Conservation (phyloP, 805 yeast species). For the Yarrowia hollandica region DNA sequence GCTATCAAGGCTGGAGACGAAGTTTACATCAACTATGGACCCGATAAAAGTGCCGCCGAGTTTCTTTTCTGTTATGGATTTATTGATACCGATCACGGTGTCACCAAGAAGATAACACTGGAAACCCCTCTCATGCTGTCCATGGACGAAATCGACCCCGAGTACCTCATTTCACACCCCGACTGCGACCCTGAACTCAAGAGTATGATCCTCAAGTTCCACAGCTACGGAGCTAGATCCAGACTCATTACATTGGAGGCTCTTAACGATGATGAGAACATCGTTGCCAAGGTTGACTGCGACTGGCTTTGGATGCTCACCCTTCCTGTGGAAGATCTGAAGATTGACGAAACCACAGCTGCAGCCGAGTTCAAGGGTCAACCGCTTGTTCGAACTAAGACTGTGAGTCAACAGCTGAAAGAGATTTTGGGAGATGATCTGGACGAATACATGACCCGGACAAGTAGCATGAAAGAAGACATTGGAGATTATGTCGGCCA, state of each 20-base stretch:
- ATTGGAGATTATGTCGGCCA: slow-evolving; percentile 27
- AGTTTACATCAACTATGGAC: slow-evolving; percentile 43
- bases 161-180: background rate
- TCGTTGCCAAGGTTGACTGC: slow-evolving; percentile 22
- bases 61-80: slow-evolving; percentile 46
- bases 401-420: slow-evolving; percentile 1
- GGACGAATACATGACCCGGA: slow-evolving; percentile 23
- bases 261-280: background rate
- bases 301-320: slow-evolving; percentile 29
- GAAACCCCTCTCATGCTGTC: slow-evolving; percentile 4
- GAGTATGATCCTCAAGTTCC: slow-evolving; percentile 26
- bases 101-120: background rate
- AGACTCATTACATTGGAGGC: slow-evolving; percentile 17
- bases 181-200: slow-evolving; percentile 22
- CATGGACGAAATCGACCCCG: slow-evolving; percentile 10
- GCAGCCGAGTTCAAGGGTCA: slow-evolving; percentile 6
- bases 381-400: background rate
- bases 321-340: slow-evolving; percentile 10
- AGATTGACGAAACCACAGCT: slow-evolving; percentile 19
- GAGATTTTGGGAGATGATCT: slow-evolving; percentile 9
- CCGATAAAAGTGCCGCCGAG: slow-evolving; percentile 41
- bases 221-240: slow-evolving; percentile 12
- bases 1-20: slow-evolving; percentile 35
- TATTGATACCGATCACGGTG: slow-evolving; percentile 30
- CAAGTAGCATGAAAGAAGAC: slow-evolving; percentile 24